Evolutionary conservation across 257 asterid species (phyloP).

Genomic region (Primulina huaijiensis): DNA sequence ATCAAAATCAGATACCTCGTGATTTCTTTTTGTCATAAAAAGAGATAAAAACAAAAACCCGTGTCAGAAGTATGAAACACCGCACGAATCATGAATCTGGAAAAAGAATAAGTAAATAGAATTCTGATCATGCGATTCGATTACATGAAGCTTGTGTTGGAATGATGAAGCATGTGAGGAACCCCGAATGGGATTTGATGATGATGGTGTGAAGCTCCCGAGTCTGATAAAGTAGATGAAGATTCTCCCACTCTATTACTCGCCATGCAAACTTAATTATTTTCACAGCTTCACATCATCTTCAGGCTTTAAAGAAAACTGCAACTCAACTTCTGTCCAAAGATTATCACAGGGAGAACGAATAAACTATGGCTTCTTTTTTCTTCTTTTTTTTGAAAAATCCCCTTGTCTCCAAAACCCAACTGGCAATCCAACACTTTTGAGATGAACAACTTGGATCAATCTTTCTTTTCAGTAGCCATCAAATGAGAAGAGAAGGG

Average conservation of each 20-base stretch:
- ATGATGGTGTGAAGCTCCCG: not conserved
- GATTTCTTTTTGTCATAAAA: slow-evolving; percentile 36
- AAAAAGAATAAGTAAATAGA: not conserved
- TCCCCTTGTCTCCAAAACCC: not conserved
- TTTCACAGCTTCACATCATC: not conserved
- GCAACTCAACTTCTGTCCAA: not conserved
- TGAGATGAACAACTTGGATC: not conserved
- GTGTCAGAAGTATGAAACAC: slow-evolving; percentile 18
- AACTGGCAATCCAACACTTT: not conserved
- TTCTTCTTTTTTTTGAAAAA: not conserved
- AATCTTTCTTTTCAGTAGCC: not conserved
- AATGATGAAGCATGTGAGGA: not conserved
- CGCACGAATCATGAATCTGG: not conserved
- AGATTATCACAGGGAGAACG: not conserved
- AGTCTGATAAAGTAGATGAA: not conserved
- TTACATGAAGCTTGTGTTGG: not conserved
- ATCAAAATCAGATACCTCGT: slow-evolving; percentile 68
- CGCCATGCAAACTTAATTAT: not conserved
- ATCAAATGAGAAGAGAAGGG: not conserved
- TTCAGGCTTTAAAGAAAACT: not conserved
- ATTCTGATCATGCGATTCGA: not conserved
- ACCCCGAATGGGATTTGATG: not conserved
- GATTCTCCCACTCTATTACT: not conserved
- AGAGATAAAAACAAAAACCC: slow-evolving; percentile 9
- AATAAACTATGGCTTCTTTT: not conserved